phyloP scores from a whole-genome alignment of 495 filamentous ascomycete species.

The Amorphotheca resinae region DNA sequence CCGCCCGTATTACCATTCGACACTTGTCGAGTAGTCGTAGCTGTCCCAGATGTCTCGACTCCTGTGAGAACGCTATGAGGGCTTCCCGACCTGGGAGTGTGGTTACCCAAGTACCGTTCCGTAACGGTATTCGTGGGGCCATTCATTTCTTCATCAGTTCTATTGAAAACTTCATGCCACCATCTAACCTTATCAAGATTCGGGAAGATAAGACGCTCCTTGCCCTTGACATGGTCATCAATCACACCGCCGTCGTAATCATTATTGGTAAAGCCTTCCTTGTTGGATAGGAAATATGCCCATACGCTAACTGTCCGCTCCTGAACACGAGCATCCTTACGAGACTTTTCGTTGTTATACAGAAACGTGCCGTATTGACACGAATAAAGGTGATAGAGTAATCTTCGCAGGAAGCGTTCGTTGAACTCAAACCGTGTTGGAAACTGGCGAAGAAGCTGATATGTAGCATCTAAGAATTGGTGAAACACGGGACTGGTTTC shows the following conservation, averaged over 20 bases:
- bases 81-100: background rate
- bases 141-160: constrained; percentile 90
- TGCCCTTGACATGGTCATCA: constrained; percentile 63
- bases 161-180: constrained; percentile 85
- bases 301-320: constrained; percentile 82
- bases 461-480: constrained; percentile 93
- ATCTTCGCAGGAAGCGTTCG: constrained; percentile 78
- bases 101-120: constrained; percentile 15
- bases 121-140: constrained; percentile 36
- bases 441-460: constrained; percentile 77
- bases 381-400: constrained; percentile 90
- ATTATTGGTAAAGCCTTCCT: constrained; percentile 56
- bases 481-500: constrained; percentile 97
- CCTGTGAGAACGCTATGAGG: constrained; percentile 13
- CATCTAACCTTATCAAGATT: constrained; percentile 55
- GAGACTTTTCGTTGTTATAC: constrained; percentile 87
- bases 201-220: constrained; percentile 78
- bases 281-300: constrained; percentile 72
- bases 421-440: constrained; percentile 95
- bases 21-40: background rate
- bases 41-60: constrained; percentile 11
- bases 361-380: constrained; percentile 97
- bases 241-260: constrained; percentile 58
- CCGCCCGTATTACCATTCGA: constrained; percentile 3
- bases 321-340: constrained; percentile 56